Conservation (phyloP, 2,329 filamentous ascomycete genomes). For the Xenosphaeropsis pyriputrescens region DNA sequence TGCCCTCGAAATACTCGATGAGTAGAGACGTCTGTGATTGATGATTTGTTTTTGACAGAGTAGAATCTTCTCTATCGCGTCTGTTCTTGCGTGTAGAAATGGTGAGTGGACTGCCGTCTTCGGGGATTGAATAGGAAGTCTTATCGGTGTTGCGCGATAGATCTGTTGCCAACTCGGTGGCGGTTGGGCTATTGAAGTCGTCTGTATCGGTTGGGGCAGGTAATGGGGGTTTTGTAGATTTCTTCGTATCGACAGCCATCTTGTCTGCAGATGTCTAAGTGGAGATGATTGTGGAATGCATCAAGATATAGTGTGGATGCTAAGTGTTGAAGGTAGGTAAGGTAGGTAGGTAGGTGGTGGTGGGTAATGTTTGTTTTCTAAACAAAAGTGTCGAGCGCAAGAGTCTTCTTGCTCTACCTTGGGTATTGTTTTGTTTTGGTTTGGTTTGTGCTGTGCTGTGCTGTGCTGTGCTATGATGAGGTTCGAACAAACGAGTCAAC, state of each 20-base stretch:
- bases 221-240: constrained; percentile 41
- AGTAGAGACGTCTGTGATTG: constrained; percentile 57
- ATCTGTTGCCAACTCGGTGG: constrained; percentile 45
- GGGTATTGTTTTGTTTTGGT: too few species aligned
- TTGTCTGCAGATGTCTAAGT: background rate
- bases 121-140: constrained; percentile 64
- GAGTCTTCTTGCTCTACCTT: too few species aligned
- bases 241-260: constrained; percentile 22
- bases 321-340: too few species aligned
- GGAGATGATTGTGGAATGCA: too few species aligned
- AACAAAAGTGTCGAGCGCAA: too few species aligned
- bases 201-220: constrained; percentile 66
- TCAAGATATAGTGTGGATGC: too few species aligned
- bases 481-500: too few species aligned
- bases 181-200: constrained; percentile 40
- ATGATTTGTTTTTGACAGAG: constrained; percentile 34
- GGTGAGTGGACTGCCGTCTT: constrained; percentile 82
- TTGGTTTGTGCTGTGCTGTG: too few species aligned
- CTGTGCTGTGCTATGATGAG: too few species aligned
- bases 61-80: constrained; percentile 29
- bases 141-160: constrained; percentile 53
- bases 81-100: constrained; percentile 66
- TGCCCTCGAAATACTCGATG: constrained; percentile 64
- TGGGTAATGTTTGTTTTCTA: too few species aligned
- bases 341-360: too few species aligned